Evolutionary conservation across 2,329 filamentous ascomycete genomes (phyloP), one percentile per base, ranked within the genome.

Genomic region (Cladosporium oxysporum): DNA sequence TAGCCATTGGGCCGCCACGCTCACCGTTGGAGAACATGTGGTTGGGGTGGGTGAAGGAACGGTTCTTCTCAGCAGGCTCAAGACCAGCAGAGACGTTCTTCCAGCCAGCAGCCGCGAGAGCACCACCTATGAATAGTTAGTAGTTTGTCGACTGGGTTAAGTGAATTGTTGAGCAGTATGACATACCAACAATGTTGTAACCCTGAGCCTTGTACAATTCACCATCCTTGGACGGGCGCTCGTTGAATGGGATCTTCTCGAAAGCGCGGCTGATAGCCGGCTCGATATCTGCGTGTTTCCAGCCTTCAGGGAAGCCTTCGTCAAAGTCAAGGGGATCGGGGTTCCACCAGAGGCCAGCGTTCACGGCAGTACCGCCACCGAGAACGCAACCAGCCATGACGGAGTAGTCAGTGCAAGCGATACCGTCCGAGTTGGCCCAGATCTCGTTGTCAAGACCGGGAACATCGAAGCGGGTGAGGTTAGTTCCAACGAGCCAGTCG

Each of bases 381-480:
- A 91, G 83, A 52, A 91, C 82, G 68, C 90, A 91, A 16, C 88
- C 90, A 14, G 88, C 87, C 87, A 91, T 90, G 71, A 89, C 87
- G 68, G 89, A 88, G n/a, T 86, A 87, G 74, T 91, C 89, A 1
- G 83, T 83, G 76, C 90, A 91, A 41, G 86, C 85, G 70, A 90
- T 87, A 31, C 87, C 88, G 4, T 81, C 80, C 11, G 85, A 87
- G 72, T 90, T 83, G 4, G 81, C 78, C 84, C 87, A 90, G 70
- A 91, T 90, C 77, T 90, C 82, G 75, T 91, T 91, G 76, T 87
- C 90, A 66, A 91, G 84, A 64, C 88, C 88, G 0, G 89, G 89
- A 5, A 91, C 85, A 72, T 91, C 89, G 71, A 91, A 91, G 58
- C 89, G 87, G 7, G 89, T 91, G 37, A 91, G 77, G 59, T 87